phyloP scores from a whole-genome alignment of 768 basidiomycete species.

The Phylloporus sp. region DNA sequence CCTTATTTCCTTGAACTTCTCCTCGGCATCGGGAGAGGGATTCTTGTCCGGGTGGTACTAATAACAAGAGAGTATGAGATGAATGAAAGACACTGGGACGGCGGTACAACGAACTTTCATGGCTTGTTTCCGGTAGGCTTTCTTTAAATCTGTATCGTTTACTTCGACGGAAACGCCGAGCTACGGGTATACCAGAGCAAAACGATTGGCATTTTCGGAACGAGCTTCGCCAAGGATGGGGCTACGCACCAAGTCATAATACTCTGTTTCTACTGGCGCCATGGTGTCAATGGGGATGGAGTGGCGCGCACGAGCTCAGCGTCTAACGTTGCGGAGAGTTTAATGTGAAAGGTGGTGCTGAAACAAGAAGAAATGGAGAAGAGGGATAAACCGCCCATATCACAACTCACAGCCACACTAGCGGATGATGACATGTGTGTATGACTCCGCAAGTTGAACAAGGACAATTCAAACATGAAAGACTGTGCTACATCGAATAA shows the following conservation, averaged over 20 bases:
- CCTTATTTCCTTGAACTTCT: slow-evolving; percentile 97
- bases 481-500: slow-evolving; percentile 31
- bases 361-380: slow-evolving; percentile 6
- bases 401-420: slow-evolving; percentile 29
- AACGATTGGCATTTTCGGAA: not conserved
- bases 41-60: slow-evolving; percentile 98
- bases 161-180: slow-evolving; percentile 68
- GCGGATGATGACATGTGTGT: slow-evolving; percentile 17
- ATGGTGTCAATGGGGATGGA: slow-evolving; percentile 33
- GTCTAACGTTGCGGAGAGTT: not conserved
- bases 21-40: slow-evolving; percentile 84
- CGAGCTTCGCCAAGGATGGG: not conserved
- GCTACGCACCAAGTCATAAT: slow-evolving; percentile 72
- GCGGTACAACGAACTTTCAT: slow-evolving; percentile 62
- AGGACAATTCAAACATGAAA: slow-evolving; percentile 3
- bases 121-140: slow-evolving; percentile 90
- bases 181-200: slow-evolving; percentile 33
- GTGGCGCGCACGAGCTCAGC: not conserved
- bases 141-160: slow-evolving; percentile 81
- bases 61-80: not conserved
- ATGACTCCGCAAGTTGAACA: not conserved
- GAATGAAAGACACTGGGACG: not conserved
- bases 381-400: too few relatives aligned
- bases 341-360: slow-evolving; percentile 6
- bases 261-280: slow-evolving; percentile 88